Percentiles rank a stretch among this genome's conserved stretches.
Evolutionary conservation across 352 stramenopile genomes (phyloP).

Genomic region (Thraustotheca clavata): DNA sequence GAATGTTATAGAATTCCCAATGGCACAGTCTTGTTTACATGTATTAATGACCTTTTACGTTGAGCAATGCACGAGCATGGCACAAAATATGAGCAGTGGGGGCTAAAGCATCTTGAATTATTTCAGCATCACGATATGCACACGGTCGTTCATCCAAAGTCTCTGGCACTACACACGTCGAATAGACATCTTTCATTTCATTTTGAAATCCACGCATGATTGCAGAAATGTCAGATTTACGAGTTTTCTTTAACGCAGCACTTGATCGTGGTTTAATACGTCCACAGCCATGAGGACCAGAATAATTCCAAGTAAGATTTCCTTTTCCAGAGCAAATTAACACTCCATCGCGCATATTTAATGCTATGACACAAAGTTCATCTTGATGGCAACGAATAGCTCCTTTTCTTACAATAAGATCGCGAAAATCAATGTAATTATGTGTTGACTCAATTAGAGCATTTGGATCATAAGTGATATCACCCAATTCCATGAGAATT

Average conservation of each 20-base stretch:
- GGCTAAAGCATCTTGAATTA: not conserved
- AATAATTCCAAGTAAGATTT: conserved; percentile 23
- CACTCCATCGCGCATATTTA: conserved; percentile 24
- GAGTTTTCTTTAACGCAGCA: not conserved
- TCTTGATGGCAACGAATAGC: conserved; percentile 23
- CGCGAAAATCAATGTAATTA: conserved; percentile 31
- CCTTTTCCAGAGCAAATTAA: conserved; percentile 24
- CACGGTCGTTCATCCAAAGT: conserved; percentile 14
- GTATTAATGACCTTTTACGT: conserved; percentile 10
- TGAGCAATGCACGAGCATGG: conserved; percentile 3
- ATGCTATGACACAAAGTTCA: conserved; percentile 25
- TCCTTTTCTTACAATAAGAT: conserved; percentile 26
- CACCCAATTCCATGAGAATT: conserved; percentile 11
- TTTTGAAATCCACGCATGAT: not conserved
- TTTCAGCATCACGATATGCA: not conserved
- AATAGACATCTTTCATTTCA: conserved; percentile 8
- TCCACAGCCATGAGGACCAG: conserved; percentile 25
- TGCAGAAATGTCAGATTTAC: not conserved
- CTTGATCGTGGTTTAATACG: not conserved
- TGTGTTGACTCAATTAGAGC: conserved; percentile 17
- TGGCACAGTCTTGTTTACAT: not conserved
- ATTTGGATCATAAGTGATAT: not conserved
- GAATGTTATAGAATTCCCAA: not conserved
- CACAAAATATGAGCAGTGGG: not conserved
- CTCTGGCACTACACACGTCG: conserved; percentile 2